Evolutionary conservation across 495 filamentous ascomycete species (phyloP).

Genomic region (Trichoderma gamsii): DNA sequence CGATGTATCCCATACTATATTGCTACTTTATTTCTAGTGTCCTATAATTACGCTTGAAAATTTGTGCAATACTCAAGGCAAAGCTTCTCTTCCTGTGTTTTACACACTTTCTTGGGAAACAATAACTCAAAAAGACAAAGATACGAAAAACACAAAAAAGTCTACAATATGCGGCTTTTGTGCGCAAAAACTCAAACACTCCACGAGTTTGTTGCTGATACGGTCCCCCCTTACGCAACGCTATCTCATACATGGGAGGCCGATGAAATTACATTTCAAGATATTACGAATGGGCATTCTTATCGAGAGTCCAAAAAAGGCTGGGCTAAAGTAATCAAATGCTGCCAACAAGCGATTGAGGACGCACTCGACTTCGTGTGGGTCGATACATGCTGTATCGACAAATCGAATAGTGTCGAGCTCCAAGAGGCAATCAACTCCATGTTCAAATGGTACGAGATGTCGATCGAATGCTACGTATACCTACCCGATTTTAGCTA

Average conservation of each 20-base stretch:
- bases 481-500: slow-evolving; percentile 32
- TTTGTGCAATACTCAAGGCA: not conserved
- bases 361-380: slow-evolving; percentile 29
- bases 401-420: slow-evolving; percentile 40
- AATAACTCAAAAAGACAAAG: not conserved
- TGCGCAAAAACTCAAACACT: not conserved
- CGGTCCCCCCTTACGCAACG: slow-evolving; percentile 19
- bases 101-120: not conserved
- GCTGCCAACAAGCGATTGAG: slow-evolving; percentile 20
- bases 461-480: slow-evolving; percentile 33
- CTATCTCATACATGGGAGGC: slow-evolving; percentile 23
- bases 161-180: not conserved
- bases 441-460: slow-evolving; percentile 37
- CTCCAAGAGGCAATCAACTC: slow-evolving; percentile 18
- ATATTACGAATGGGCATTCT: not conserved
- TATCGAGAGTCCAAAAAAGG: slow-evolving; percentile 15
- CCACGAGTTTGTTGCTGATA: not conserved
- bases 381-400: slow-evolving; percentile 39
- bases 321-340: slow-evolving; percentile 25
- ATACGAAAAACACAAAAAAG: not conserved
- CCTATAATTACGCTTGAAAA: too few species aligned
- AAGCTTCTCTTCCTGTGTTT: not conserved
- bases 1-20: too few species aligned
- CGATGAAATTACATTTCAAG: slow-evolving; percentile 21
- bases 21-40: too few species aligned